Percentiles rank a stretch among this genome's conserved stretches.
These are phyloP conservation scores for Nigrospora oryzae DNA, from an alignment of 2,329 filamentous ascomycete species.

Conservation along the genomic window DNA sequence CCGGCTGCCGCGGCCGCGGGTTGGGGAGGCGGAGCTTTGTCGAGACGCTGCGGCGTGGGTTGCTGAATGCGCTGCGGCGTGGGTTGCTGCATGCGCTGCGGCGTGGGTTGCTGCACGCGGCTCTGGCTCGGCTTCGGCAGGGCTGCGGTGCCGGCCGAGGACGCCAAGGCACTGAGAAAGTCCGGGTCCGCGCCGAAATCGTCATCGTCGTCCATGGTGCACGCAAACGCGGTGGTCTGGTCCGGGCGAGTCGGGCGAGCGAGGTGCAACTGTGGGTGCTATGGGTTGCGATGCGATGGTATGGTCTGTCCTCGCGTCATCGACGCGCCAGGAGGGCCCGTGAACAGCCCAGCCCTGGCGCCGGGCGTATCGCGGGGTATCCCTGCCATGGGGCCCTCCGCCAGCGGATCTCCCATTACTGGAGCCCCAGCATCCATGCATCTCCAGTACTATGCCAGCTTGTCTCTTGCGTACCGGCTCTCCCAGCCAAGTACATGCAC, in stretches of 20 bases:
- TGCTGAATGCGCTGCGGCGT: conserved; percentile 26
- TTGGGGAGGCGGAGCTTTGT: conserved; percentile 35
- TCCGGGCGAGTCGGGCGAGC: neutral
- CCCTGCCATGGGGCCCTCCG: too few species aligned
- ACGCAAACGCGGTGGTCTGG: too few species aligned
- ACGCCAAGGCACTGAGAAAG: conserved; percentile 26
- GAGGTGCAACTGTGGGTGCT: neutral
- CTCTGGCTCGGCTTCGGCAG: conserved; percentile 12
- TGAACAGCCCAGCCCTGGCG: too few species aligned
- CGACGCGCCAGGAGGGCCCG: too few species aligned
- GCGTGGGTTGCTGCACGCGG: conserved; percentile 6
- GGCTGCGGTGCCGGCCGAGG: conserved; percentile 12
- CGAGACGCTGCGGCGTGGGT: conserved; percentile 27
- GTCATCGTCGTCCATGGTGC: conserved; percentile 26
- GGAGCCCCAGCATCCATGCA: too few species aligned
- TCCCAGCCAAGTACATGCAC: too few species aligned
- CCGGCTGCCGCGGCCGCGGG: conserved; percentile 9
- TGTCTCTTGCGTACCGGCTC: too few species aligned
- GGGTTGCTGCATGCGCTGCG: conserved; percentile 24
- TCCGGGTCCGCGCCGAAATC: conserved; percentile 37
- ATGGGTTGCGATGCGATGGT: too few species aligned
- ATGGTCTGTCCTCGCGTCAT: too few species aligned
- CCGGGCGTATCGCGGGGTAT: too few species aligned
- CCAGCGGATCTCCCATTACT: too few species aligned
- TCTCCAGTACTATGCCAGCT: too few species aligned